These are phyloP conservation scores for Carex myosuroides DNA, from an alignment of 176 grass and related monocot species.

Conservation along the genomic window DNA sequence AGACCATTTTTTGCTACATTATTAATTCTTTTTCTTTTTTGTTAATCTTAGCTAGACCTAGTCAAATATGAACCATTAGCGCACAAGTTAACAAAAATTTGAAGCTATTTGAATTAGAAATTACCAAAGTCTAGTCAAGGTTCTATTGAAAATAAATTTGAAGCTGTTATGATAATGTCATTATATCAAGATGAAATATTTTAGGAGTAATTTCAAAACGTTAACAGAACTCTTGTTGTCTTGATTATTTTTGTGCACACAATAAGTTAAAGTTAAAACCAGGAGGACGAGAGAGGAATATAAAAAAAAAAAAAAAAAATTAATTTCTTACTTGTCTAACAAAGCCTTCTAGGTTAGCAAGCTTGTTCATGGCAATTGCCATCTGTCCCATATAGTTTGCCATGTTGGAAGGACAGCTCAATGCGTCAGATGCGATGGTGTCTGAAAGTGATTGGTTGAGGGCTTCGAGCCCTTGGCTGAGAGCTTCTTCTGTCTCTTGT, in stretches of 20 bases:
- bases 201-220: not conserved
- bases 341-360: conserved; percentile 70
- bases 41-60: not conserved
- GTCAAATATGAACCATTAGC: not conserved
- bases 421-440: conserved; percentile 58
- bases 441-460: conserved; percentile 80
- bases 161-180: no score
- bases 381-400: conserved; percentile 91
- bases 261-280: not conserved
- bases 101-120: not conserved
- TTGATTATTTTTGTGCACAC: not conserved
- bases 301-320: no score
- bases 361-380: conserved; percentile 75
- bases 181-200: not conserved
- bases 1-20: not conserved
- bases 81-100: not conserved
- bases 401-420: conserved; percentile 71
- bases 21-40: not conserved
- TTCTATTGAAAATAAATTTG: not conserved
- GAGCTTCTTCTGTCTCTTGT: conserved; percentile 77
- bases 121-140: not conserved
- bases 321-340: conserved; percentile 52
- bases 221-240: not conserved
- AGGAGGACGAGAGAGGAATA: not conserved
- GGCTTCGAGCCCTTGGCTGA: conserved; percentile 73